phyloP scores from a whole-genome alignment of 306 rosid genomes.

The Bauhinia variegata region DNA sequence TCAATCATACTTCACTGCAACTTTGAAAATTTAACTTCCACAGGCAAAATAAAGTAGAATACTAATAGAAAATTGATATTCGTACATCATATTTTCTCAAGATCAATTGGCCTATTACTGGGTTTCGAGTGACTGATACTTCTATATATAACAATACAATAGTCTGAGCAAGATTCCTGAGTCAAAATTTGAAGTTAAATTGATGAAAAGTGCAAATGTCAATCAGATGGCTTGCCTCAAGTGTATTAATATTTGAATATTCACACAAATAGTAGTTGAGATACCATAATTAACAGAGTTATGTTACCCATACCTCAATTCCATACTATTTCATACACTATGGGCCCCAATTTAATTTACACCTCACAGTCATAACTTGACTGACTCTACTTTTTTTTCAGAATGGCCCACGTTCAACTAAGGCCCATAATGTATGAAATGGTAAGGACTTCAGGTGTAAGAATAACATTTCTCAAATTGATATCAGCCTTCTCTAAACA shows the following conservation, averaged over 20 bases:
- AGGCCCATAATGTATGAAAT: no score
- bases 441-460: no score
- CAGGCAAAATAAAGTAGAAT: slow-evolving; percentile 6
- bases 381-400: no score
- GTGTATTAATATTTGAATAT: neutral
- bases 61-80: neutral
- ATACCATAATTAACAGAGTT: neutral
- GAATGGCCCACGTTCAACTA: no score
- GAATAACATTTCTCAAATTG: no score
- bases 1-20: slow-evolving; percentile 7
- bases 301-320: no score
- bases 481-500: neutral
- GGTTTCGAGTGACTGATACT: neutral
- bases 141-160: neutral
- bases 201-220: neutral
- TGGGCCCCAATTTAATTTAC: no score
- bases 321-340: no score
- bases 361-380: no score
- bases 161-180: neutral
- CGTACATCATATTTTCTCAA: neutral
- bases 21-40: neutral
- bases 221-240: neutral
- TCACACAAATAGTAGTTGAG: neutral
- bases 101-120: neutral
- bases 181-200: neutral